Percentiles rank a stretch among this genome's conserved stretches.
Evolutionary conservation across 192 early-diverging fungal genomes (phyloP).

Genomic region (Coemansia brasiliensis): DNA sequence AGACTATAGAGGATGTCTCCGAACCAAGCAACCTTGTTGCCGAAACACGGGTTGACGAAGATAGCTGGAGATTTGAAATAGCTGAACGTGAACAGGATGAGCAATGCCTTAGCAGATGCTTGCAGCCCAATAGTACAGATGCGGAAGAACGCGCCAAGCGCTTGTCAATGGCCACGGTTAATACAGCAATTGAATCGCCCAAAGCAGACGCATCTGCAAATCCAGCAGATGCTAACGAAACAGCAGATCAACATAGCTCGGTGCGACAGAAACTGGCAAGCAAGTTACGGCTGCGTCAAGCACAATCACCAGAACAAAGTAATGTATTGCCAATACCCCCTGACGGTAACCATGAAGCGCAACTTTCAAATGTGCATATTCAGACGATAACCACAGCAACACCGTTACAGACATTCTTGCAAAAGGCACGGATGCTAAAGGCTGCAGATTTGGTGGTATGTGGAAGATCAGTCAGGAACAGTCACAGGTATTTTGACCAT

Average conservation of each 20-base stretch:
- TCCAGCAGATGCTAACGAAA: not conserved
- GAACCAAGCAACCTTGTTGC: not conserved
- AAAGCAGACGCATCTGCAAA: not conserved
- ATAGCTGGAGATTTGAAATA: slow-evolving; percentile 11
- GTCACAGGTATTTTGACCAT: slow-evolving; percentile 31
- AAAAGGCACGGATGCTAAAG: slow-evolving; percentile 22
- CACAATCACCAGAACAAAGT: not conserved
- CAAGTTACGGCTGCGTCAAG: slow-evolving; percentile 30
- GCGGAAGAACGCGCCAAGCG: slow-evolving; percentile 5
- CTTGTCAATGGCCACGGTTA: not conserved
- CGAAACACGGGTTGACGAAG: not conserved
- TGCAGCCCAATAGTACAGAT: slow-evolving; percentile 12
- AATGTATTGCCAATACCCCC: slow-evolving; percentile 5
- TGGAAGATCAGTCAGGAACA: slow-evolving; percentile 32
- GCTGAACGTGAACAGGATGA: slow-evolving; percentile 31
- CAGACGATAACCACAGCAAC: slow-evolving; percentile 41
- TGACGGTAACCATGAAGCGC: slow-evolving; percentile 21
- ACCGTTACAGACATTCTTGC: slow-evolving; percentile 42
- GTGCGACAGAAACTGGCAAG: slow-evolving; percentile 30
- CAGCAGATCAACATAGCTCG: slow-evolving; percentile 7
- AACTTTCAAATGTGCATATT: slow-evolving; percentile 34
- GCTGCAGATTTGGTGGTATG: slow-evolving; percentile 33
- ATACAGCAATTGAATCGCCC: slow-evolving; percentile 1
- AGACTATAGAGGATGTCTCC: not conserved
- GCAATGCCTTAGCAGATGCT: slow-evolving; percentile 12